Evolutionary conservation across 257 asterid genomes (phyloP).

Genomic region (Solanum lignicaule): DNA sequence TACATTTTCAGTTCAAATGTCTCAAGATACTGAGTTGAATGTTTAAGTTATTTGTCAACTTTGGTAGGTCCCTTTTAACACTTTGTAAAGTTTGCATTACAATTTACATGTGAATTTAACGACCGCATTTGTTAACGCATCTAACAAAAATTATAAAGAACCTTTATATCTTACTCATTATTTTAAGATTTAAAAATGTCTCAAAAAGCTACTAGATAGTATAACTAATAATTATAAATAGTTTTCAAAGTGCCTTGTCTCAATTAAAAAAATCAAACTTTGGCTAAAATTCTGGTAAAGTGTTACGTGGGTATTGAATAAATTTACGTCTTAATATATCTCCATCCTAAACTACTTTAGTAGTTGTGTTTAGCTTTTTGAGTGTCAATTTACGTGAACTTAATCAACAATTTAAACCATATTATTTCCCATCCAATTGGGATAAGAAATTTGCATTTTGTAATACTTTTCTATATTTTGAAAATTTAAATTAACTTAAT

Average conservation of each 20-base stretch:
- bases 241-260: background rate
- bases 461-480: background rate
- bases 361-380: background rate
- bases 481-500: background rate
- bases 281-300: background rate
- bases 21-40: background rate
- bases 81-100: background rate
- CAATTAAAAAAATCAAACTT: background rate
- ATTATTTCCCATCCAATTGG: background rate
- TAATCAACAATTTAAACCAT: background rate
- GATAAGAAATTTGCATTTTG: background rate
- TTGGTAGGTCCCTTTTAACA: background rate
- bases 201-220: background rate
- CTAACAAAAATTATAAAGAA: background rate
- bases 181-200: background rate
- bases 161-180: background rate
- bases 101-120: background rate
- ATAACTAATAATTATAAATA: background rate
- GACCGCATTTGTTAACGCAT: background rate
- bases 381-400: background rate
- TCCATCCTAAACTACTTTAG: background rate
- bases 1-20: background rate
- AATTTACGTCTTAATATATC: background rate
- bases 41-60: background rate
- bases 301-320: background rate